Evolutionary conservation across 306 rosid genomes (phyloP).

Genomic region (Rosa chinensis): DNA sequence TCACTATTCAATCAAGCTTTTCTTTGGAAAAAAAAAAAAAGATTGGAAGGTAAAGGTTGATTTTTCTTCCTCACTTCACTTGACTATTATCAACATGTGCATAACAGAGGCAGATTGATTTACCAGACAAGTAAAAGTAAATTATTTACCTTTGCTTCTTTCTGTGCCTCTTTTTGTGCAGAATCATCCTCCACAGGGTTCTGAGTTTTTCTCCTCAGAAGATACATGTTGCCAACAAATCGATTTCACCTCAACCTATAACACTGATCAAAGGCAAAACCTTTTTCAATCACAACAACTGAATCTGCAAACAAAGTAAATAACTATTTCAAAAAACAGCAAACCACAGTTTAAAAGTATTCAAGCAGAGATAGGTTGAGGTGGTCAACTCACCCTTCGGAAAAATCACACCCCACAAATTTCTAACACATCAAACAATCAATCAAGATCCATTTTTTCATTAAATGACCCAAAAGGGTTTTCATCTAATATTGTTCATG

Average conservation of each 20-base stretch:
- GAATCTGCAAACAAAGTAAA: conserved; percentile 7
- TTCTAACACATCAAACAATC: conserved; percentile 7
- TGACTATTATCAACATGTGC: neutral
- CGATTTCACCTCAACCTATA: conserved; percentile 35
- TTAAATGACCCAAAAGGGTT: neutral
- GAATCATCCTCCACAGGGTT: conserved; percentile 46
- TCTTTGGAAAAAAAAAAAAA: neutral
- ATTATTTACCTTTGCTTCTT: conserved; percentile 55
- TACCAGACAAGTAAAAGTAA: neutral
- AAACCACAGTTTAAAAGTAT: neutral
- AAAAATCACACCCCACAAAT: neutral
- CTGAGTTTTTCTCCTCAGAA: conserved; percentile 52
- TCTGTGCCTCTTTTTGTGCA: conserved; percentile 42
- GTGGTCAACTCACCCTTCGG: conserved; percentile 4
- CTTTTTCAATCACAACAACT: neutral
- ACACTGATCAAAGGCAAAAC: neutral
- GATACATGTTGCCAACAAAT: conserved; percentile 53
- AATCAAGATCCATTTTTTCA: conserved; percentile 1
- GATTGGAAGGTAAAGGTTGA: neutral
- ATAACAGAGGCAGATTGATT: neutral
- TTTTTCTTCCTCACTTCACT: neutral
- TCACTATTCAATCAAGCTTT: neutral
- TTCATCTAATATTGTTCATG: neutral
- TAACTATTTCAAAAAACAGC: neutral
- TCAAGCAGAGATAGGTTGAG: neutral